Base-by-base conservation (phyloP, 202 grass and related monocot species). In the Dendrocalamus latiflorus region DNA sequence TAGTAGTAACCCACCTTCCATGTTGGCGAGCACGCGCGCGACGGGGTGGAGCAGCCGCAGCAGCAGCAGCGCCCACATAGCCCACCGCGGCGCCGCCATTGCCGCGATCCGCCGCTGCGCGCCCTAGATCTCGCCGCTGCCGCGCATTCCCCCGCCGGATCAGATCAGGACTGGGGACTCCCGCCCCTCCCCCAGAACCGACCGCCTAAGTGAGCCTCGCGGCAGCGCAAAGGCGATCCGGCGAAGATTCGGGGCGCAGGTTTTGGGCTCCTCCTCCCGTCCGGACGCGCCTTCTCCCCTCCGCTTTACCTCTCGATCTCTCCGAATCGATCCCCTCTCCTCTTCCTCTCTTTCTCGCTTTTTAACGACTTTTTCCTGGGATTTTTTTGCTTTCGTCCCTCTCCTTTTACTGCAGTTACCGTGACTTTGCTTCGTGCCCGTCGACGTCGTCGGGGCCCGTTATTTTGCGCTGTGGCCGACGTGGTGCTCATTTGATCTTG, bases 1-100 rank as follows among this genome's bases (percentile, higher is more conserved):
- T 4, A 17, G 67, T 22, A 50, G 66, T n/a, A 17, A 72, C 91
- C 24, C 64, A 97, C 93, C 91, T 97, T 97, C 93, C 78, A 80
- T 91, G 83, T 97, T 93, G 28, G 93, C 93, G n/a, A 77, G 74
- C 73, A 93, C 88, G 75, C 88, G 91, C 77, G 86, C 74, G 50
- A 78, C 58, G n/a, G 86, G 88, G 64, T 81, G 74, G 64, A 97
- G 74, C 70, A 95, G 67, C 76, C 65, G 65, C 16, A 92, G 71
- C 73, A 90, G 36, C 36, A 68, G 83, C 6, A 88, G 12, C 58
- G 80, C 66, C 74, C 68, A 80, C 22, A 79, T 38, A 39, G 64
- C 60, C 63, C 76, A 49, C 77, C 55, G 48, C 72, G 54, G 65
- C 62, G 39, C 67, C 57, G 64, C 88, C 91, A 96, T 96, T 96